A percentile compares a stretch with the other conserved stretches of the same genome.
These are phyloP conservation scores for Metschnikowia aberdeeniae DNA, from an alignment of 805 yeast species.

Conservation along the genomic window DNA sequence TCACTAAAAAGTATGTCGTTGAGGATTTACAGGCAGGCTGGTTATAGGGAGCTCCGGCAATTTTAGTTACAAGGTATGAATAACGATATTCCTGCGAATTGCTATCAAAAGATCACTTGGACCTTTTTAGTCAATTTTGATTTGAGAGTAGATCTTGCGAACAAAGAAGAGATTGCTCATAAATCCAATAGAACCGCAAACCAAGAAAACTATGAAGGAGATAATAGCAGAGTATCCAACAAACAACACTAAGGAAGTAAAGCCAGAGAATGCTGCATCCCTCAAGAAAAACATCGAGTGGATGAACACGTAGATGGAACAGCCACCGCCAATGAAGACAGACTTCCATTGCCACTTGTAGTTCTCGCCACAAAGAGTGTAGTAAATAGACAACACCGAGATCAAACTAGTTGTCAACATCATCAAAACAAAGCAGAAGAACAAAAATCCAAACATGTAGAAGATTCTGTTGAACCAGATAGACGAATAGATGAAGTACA, in stretches of 20 bases:
- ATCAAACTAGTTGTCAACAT: conserved; percentile 75
- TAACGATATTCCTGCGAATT: conserved; percentile 1
- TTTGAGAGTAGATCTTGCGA: conserved; percentile 73
- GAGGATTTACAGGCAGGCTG: conserved; percentile 37
- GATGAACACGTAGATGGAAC: conserved; percentile 76
- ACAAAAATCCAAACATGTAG: conserved; percentile 96
- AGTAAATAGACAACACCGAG: conserved; percentile 75
- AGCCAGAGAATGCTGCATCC: conserved; percentile 60
- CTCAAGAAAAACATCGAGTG: conserved; percentile 72
- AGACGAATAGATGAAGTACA: conserved; percentile 87
- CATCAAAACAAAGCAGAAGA: conserved; percentile 83
- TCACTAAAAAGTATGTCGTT: conserved; percentile 25
- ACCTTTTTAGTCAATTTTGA: conserved; percentile 66
- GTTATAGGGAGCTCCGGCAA: conserved; percentile 14
- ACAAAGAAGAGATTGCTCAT: conserved; percentile 69
- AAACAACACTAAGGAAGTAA: conserved; percentile 73
- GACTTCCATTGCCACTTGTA: conserved; percentile 98
- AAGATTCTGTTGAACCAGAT: conserved; percentile 91
- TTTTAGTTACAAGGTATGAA: conserved; percentile 1
- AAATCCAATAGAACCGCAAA: conserved; percentile 89
- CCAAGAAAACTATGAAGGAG: conserved; percentile 65
- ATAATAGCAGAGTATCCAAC: conserved; percentile 77
- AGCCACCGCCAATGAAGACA: conserved; percentile 81
- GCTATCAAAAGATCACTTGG: neutral
- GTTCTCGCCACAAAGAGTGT: conserved; percentile 83